Evolutionary conservation across 441 rosid genomes (phyloP).

Genomic region (Flueggea neowawraea): DNA sequence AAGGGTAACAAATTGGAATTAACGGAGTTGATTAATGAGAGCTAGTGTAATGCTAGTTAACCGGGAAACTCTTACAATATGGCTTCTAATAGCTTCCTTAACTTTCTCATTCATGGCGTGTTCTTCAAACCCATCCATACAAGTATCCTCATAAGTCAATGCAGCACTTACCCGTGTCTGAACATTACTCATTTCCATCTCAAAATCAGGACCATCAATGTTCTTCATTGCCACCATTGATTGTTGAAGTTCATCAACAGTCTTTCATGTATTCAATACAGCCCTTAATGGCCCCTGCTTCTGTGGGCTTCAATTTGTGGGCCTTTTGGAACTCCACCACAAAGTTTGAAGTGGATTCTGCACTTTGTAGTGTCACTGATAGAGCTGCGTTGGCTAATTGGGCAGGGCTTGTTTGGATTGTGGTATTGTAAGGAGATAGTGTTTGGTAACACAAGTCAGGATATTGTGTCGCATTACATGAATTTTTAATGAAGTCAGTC

Average conservation of each 20-base stretch:
- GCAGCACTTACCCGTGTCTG: constrained; percentile 50
- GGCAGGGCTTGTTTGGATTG: constrained; percentile 13
- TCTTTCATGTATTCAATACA: constrained; percentile 28
- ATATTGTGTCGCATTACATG: constrained; percentile 33
- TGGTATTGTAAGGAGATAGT: constrained; percentile 21
- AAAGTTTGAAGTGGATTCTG: constrained; percentile 9
- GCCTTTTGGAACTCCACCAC: constrained; percentile 7
- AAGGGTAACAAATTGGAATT: background rate
- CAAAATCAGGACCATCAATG: constrained; percentile 29
- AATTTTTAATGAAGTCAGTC: constrained; percentile 26
- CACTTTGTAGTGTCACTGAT: constrained; percentile 20
- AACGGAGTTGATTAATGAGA: constrained; percentile 5
- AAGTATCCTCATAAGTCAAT: constrained; percentile 38
- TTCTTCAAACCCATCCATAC: constrained; percentile 35
- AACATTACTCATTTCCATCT: constrained; percentile 21
- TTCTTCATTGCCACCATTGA: constrained; percentile 27
- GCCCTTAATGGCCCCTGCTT: constrained; percentile 27
- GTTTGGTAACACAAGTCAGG: constrained; percentile 31
- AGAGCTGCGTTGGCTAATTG: constrained; percentile 28
- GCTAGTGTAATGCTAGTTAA: constrained; percentile 44
- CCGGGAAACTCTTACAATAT: constrained; percentile 23
- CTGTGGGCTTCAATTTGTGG: constrained; percentile 14
- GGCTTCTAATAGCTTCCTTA: constrained; percentile 18
- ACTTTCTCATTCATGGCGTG: constrained; percentile 17
- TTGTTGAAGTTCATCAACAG: constrained; percentile 15